Base-by-base conservation (phyloP, 148 eudicot genomes). In the Polygonum aviculare region DNA sequence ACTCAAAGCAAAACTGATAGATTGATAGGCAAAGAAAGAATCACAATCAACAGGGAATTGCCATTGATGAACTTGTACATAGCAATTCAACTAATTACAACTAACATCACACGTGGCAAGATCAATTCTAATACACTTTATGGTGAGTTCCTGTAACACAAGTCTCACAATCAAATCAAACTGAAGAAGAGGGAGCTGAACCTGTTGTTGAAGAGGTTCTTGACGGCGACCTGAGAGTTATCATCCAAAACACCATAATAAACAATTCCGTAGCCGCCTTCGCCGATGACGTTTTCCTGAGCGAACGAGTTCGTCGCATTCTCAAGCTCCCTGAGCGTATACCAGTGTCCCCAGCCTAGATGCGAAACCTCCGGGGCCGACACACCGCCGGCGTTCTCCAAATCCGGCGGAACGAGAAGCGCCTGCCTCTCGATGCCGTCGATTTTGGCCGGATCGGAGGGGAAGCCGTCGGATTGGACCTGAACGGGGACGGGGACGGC, bases 341-440 rank as follows among this genome's bases (percentile, higher is more conserved):
- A 90, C 94, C 94, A 90, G 71, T 87, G 87, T 41, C 94, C 94
- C 94, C 94, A 90, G 5, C 94, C 94, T 85, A 88, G 80, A 83
- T 90, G 92, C 1, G 94, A 90, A 2, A 90, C 94, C 36, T 88
- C 90, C 2, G 92, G 94, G 33, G 65, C 84, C 74, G 71, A 79
- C 36, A 63, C 14, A 7, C 54, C 75, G 47, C 31, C 73, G 33
- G 18, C 78, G 81, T 44, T 80, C 81, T 54, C 60, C 60, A 69
- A 49, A 71, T 60, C 59, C 21, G 36, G 79, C 72, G 48, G 22
- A 63, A 76, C 76, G 77, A 82, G 54, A 75, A 71, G 12, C 26
- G 26, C 44, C 49, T 79, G 82, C n/a, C 67, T 72, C 63, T 54
- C 80, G 48, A 67, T 77, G 7, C 65, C 75, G 8, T 59, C 16